A percentile compares a stretch with the other conserved stretches of the same genome.
These are phyloP conservation scores for Sarcodon aspratus DNA, from an alignment of 768 basidiomycete genomes.

Conservation along the genomic window DNA sequence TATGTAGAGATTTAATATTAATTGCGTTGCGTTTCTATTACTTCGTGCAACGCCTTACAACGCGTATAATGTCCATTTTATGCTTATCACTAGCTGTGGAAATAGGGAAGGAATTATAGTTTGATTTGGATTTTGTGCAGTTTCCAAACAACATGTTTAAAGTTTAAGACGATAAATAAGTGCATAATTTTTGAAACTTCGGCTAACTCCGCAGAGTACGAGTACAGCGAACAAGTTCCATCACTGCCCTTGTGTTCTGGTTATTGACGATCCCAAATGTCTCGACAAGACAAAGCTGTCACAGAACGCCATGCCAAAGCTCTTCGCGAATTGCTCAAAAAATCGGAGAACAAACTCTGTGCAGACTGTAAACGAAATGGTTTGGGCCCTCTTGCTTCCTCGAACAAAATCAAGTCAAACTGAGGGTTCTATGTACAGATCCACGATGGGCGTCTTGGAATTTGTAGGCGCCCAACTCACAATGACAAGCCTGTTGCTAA, in stretches of 20 bases:
- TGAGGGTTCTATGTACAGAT: conserved; percentile 35
- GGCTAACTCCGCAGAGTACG: no score
- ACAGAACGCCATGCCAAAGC: conserved; percentile 70
- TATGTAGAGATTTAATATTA: no score
- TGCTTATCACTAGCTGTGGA: no score
- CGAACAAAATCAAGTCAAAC: not conserved
- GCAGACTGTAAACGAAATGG: conserved; percentile 97
- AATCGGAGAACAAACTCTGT: conserved; percentile 86
- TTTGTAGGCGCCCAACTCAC: conserved; percentile 37
- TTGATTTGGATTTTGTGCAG: no score
- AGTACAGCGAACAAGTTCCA: no score
- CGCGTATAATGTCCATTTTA: no score
- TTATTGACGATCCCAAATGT: conserved; percentile 13
- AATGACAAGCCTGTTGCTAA: not conserved
- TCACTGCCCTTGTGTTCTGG: conserved; percentile 8
- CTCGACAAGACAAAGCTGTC: conserved; percentile 72
- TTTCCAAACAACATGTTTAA: no score
- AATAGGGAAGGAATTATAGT: no score
- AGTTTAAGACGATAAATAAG: no score
- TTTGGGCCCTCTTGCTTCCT: conserved; percentile 22
- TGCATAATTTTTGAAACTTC: no score
- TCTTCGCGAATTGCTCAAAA: conserved; percentile 80
- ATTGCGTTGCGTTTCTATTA: no score
- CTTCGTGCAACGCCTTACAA: no score
- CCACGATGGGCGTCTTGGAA: conserved; percentile 99